Conservation (phyloP, 1,284 basidiomycete genomes). For the Sanghuangporus baumii region DNA sequence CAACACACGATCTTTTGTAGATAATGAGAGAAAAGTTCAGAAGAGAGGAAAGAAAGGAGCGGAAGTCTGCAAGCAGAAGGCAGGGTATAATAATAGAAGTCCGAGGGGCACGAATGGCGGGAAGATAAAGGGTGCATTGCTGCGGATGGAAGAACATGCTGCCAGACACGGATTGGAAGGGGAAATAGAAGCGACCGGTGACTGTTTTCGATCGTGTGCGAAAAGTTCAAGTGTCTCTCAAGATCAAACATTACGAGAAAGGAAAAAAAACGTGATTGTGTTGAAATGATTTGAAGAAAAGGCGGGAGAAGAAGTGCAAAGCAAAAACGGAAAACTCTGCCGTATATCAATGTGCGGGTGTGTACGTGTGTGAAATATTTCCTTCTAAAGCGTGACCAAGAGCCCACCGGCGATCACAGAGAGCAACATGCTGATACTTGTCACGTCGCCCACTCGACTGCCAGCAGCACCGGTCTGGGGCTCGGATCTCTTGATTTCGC, state of each 20-base stretch:
- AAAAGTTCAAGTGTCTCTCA: neutral
- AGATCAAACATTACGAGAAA: neutral
- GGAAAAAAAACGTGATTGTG: neutral
- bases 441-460: neutral
- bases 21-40: neutral
- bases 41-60: neutral
- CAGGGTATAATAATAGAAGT: slow-evolving; percentile 7
- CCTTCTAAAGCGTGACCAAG: slow-evolving; percentile 6
- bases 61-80: slow-evolving; percentile 12
- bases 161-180: slow-evolving; percentile 2
- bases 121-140: neutral
- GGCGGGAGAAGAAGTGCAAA: neutral
- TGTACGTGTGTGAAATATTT: no score
- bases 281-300: neutral
- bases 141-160: neutral
- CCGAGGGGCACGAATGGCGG: neutral
- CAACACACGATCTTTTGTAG: neutral
- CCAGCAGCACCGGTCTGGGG: slow-evolving; percentile 2
- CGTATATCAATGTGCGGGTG: neutral
- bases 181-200: neutral
- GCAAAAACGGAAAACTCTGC: neutral
- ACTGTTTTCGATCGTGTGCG: neutral
- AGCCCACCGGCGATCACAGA: neutral
- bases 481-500: neutral
- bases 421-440: slow-evolving; percentile 2